Base-by-base conservation (phyloP, 2,329 filamentous ascomycete species). In the Fusarium nisikadoi region DNA sequence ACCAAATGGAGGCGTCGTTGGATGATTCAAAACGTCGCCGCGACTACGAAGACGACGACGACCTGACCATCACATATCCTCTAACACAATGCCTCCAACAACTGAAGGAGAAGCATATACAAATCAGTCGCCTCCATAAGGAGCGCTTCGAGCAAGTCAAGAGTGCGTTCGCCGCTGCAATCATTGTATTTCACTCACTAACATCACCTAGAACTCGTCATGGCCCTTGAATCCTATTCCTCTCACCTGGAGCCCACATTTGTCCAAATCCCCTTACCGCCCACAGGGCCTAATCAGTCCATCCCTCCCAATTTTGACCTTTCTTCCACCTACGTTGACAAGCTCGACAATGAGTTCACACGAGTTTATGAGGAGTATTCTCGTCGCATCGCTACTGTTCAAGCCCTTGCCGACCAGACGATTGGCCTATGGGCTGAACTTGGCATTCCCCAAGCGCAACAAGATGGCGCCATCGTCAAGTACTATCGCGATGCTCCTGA, bases 331-430 rank as follows among this genome's bases (percentile, higher is more conserved):
- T 99, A 98, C 78, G 93, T 98, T 58, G 90, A 93, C 69, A 91
- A 92, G 63, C 89, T 99, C 25, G 95, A 99, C 80, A 87, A 88
- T 59, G 96, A 99, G 82, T 99, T 98, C 79, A 94, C 94, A 16
- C 90, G 94, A 67, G 94, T 99, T 25, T 98, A 98, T 82, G 94
- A 98, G 78, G 97, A 99, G 84, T 99, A 98, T 83, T 94, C 92
- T 46, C 92, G 91, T 73, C 93, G 96, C 52, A 87, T 97, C 47
- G 88, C 88, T 35, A 90, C 89, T 0, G 94, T 98, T 19, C 90
- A 94, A 81, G 83, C 90, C 25, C 82, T 94, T 6, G 91, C 90
- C 43, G 93, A 97, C 77, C 91, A 96, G 69, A 95, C 97, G 66
- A 96, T 99, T 76, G 93, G 94, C 75, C 88, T 99, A 1, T 99